These are phyloP conservation scores for Alternaria consortialis DNA, from an alignment of 2,329 filamentous ascomycete genomes.

Conservation along the genomic window DNA sequence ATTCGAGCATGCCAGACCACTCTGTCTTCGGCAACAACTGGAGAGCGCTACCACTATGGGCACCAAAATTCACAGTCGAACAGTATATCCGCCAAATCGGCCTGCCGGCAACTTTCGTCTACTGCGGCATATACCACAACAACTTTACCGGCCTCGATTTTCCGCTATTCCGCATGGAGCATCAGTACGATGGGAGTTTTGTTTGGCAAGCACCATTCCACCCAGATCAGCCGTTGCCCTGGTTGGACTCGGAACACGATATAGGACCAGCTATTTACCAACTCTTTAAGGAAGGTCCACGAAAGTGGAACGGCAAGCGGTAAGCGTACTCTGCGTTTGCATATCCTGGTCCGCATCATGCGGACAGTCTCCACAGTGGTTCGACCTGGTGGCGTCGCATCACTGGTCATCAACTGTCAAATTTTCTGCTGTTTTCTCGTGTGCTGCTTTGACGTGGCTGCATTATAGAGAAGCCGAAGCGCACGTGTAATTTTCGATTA, in stretches of 20 bases:
- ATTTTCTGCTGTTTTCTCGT: conserved; percentile 18
- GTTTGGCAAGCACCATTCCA: conserved; percentile 95
- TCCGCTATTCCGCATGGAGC: conserved; percentile 93
- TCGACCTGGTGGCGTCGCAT: conserved; percentile 29
- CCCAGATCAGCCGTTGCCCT: conserved; percentile 86
- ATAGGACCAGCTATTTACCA: conserved; percentile 91
- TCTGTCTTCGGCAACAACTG: conserved; percentile 77
- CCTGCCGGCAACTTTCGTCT: conserved; percentile 89
- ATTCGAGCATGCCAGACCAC: conserved; percentile 97
- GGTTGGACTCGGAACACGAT: conserved; percentile 96
- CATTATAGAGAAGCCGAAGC: conserved; percentile 13
- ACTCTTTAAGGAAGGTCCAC: conserved; percentile 90
- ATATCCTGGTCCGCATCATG: conserved; percentile 30
- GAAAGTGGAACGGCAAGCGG: conserved; percentile 81
- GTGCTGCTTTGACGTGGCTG: conserved; percentile 19
- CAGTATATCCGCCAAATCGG: conserved; percentile 86
- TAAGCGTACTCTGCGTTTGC: conserved; percentile 53
- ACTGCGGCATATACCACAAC: conserved; percentile 98
- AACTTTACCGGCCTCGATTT: conserved; percentile 95
- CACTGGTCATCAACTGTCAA: conserved; percentile 19
- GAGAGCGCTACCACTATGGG: conserved; percentile 89
- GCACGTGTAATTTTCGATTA: conserved; percentile 28
- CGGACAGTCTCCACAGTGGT: conserved; percentile 33
- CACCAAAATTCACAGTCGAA: conserved; percentile 90
- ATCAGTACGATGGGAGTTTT: conserved; percentile 85